Base-by-base conservation (phyloP, 495 filamentous ascomycete species). In the Diplogelasinospora grovesii region DNA sequence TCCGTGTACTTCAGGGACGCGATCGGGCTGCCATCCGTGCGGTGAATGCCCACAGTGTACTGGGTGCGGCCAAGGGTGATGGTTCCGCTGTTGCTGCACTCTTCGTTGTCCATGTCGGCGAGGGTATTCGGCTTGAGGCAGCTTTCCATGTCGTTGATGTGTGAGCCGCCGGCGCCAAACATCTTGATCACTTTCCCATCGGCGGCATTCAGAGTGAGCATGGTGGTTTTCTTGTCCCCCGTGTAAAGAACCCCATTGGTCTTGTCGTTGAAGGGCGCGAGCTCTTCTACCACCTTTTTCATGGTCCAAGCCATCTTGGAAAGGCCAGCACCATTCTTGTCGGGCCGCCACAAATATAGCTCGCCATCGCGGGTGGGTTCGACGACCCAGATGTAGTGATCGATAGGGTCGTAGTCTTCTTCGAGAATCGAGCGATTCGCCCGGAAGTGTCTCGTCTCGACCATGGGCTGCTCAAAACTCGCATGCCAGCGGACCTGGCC, bases 381-480 rank as follows among this genome's bases (percentile, higher is more conserved):
- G 33, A 98, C 86, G 34, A 95, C 88, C 92, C 92, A 98, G n/a
- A 94, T 60, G 44, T 86, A 89, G 40, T 89, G 80, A 47, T 94
- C 85, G 35, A 89, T 78, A 14, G 75, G 72, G 48, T 73, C 69
- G 33, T 68, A 68, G 43, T 72, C 63, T 48, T 77, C 63, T 60
- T 76, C 63, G 54, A 77, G 37, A 45, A 62, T 61, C 23, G 85
- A 83, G 39, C 70, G 67, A 59, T 87, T 89, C 26, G 75, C 69
- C 29, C 79, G 74, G 60, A 92, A 81, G 54, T 96, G 89, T 29
- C 77, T 80, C 34, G 86, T 95, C 60, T 95, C 83, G 46, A 98
- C 85, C 71, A 93, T 83, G 41, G 92, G 87, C 50, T 80, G 79
- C 50, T 85, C 82, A 33, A 83, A 75, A 63, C 85, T 79, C 37